A percentile compares a stretch with the other conserved stretches of the same genome.
phyloP scores from a whole-genome alignment of 108 stramenopile species.

The Conticribra weissflogii region DNA sequence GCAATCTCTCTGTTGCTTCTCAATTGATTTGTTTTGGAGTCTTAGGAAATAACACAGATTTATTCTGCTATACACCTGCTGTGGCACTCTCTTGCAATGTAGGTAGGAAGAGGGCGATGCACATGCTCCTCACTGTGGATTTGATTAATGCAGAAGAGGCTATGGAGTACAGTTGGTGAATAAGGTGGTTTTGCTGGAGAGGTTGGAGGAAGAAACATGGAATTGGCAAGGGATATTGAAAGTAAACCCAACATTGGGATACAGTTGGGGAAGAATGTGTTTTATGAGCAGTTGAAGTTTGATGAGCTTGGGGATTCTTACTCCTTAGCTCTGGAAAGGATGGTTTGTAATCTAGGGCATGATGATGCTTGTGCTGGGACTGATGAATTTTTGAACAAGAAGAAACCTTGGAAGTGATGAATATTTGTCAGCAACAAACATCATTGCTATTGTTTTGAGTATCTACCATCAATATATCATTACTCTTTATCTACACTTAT shows the following conservation, averaged over 20 bases:
- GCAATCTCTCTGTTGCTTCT: constrained; percentile 67
- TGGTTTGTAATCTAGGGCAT: constrained; percentile 60
- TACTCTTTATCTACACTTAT: too few species aligned
- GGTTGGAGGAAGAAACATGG: constrained; percentile 36
- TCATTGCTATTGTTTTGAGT: too few species aligned
- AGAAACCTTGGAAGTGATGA: constrained; percentile 12
- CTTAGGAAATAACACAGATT: constrained; percentile 70
- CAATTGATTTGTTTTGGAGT: constrained; percentile 59
- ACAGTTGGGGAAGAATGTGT: constrained; percentile 58
- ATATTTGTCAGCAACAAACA: too few species aligned
- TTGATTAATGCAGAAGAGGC: constrained; percentile 66
- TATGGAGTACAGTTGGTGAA: constrained; percentile 57
- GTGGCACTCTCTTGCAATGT: constrained; percentile 64
- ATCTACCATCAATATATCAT: too few species aligned
- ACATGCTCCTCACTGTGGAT: constrained; percentile 79
- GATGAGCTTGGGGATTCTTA: constrained; percentile 55
- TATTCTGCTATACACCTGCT: constrained; percentile 82
- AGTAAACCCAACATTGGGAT: constrained; percentile 56
- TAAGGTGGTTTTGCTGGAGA: constrained; percentile 28
- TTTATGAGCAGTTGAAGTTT: constrained; percentile 58
- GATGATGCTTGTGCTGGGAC: constrained; percentile 61
- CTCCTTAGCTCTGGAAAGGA: constrained; percentile 56
- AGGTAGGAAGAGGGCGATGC: constrained; percentile 68
- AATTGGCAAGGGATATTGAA: constrained; percentile 51
- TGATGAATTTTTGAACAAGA: constrained; percentile 61